Percentiles rank a stretch among this genome's conserved stretches.
Evolutionary conservation across 208 protist genomes (phyloP).

Genomic region (Leishmania major): DNA sequence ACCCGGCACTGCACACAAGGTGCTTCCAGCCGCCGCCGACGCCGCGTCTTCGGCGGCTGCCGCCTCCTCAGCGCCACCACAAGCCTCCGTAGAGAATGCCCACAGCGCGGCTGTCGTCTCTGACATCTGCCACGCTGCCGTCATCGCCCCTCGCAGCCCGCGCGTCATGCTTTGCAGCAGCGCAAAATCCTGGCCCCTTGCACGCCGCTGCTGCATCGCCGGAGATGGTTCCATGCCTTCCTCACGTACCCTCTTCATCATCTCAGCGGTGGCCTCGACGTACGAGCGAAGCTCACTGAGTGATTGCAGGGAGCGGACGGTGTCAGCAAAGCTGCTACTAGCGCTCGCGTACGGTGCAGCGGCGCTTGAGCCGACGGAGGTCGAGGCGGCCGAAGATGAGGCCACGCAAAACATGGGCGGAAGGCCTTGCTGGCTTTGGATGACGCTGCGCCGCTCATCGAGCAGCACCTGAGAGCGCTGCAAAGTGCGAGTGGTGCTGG

Average conservation of each 20-base stretch:
- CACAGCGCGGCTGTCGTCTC: constrained; percentile 17
- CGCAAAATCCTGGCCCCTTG: constrained; percentile 37
- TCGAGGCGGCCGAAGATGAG: constrained; percentile 4
- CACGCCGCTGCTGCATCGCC: constrained; percentile 41
- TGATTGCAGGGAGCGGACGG: constrained; percentile 17
- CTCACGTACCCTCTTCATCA: constrained; percentile 32
- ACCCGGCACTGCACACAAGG: not conserved
- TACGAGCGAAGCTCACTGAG: constrained; percentile 40
- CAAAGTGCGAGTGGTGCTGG: constrained; percentile 32
- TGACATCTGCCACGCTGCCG: constrained; percentile 17
- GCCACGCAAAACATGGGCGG: constrained; percentile 16
- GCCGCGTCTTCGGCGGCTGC: not conserved
- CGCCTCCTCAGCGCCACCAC: not conserved
- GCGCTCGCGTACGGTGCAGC: not conserved
- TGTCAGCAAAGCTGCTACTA: constrained; percentile 25
- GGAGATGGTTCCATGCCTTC: constrained; percentile 41
- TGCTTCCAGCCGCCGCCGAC: not conserved
- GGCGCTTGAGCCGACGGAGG: not conserved
- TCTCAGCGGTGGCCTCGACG: constrained; percentile 43
- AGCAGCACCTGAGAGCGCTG: constrained; percentile 59
- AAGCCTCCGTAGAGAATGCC: not conserved
- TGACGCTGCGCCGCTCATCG: constrained; percentile 40
- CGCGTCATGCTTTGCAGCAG: constrained; percentile 48
- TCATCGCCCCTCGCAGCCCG: constrained; percentile 15
- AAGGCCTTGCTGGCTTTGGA: not conserved